Conservation (phyloP, 2,329 filamentous ascomycete genomes). For the Colletotrichum trifolii region DNA sequence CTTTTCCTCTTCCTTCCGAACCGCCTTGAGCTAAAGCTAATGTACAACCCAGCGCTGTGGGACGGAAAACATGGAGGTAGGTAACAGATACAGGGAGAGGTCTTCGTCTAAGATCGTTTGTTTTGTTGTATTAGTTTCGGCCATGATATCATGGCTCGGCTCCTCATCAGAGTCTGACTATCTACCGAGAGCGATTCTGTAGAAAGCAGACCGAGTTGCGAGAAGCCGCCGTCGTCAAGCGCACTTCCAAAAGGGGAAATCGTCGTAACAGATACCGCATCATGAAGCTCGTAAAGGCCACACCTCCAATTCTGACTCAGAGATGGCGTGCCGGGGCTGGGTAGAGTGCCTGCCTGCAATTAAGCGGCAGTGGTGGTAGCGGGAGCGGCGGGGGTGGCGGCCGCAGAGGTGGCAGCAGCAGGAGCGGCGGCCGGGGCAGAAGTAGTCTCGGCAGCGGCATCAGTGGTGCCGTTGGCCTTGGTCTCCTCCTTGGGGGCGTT, state of each 20-base stretch:
- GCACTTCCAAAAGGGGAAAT: conserved; percentile 38
- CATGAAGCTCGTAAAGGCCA: conserved; percentile 35
- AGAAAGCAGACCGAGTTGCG: conserved; percentile 35
- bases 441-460: conserved; percentile 42
- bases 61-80: conserved; percentile 44
- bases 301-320: conserved; percentile 11
- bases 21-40: conserved; percentile 48
- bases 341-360: conserved; percentile 17
- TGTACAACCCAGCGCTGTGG: conserved; percentile 50
- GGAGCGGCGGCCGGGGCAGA: conserved; percentile 39
- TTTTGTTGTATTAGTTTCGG: conserved; percentile 39
- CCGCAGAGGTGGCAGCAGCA: conserved; percentile 40
- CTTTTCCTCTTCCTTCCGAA: conserved; percentile 46
- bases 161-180: conserved; percentile 33
- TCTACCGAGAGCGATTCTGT: conserved; percentile 35
- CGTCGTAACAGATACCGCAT: conserved; percentile 38
- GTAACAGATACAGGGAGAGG: conserved; percentile 49
- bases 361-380: conserved; percentile 43
- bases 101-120: conserved; percentile 36
- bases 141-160: conserved; percentile 32
- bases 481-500: conserved; percentile 60
- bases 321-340: conserved; percentile 26
- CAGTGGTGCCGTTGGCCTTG: conserved; percentile 56
- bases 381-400: conserved; percentile 46
- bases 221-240: conserved; percentile 30